Evolutionary conservation across 2,329 filamentous ascomycete genomes (phyloP), one percentile per base, ranked within the genome.

Genomic region (Elsinoe arachidis): DNA sequence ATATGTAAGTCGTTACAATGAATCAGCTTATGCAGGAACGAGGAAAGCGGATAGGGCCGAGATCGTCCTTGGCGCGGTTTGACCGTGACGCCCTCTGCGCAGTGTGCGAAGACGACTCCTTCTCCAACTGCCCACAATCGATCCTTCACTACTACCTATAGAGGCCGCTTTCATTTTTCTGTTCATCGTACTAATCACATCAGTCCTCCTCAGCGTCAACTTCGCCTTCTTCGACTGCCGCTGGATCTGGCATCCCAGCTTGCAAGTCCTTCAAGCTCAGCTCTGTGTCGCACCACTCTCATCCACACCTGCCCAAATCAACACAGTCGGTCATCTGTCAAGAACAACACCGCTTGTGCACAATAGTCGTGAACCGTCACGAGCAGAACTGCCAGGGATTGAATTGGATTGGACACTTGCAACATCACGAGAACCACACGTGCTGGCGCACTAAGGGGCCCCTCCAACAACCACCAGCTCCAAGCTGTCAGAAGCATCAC

Each of bases 401-500:
- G 49, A 35, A 23, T 15, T 35, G 49, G 35, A 38, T 38, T 53
- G 49, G 49, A 53, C 49, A 35, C 46, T 35, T 51, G 10, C n/a
- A 34, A 10, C n/a, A 19, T 26, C 34, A 9, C 34, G 15, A 26
- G 12, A 15, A 53, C 17, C 19, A 53, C 49, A 38, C 49, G 49
- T 53, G 49, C 49, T 26, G 26, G 49, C 49, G 34, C 33, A 39
- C 46, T 19, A 39, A 35, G 49, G 49, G 49, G 33, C 3, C 26
- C 14, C n/a, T 9, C 33, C 2, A n/a, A 39, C 51, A 57, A 12
- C n/a, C 59, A 58, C 49, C 59, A 58, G 56, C 59, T 54, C 43
- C 23, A 30, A 56, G 54, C 54, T 47, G 54, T 47, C 44, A 53
- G 56, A 52, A 56, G 46, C 38, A 49, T 38, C 53, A 52, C 62